Evolutionary conservation across 2,329 filamentous ascomycete species (phyloP), one percentile per base, ranked within the genome.

Genomic region (Aspergillus piperis): DNA sequence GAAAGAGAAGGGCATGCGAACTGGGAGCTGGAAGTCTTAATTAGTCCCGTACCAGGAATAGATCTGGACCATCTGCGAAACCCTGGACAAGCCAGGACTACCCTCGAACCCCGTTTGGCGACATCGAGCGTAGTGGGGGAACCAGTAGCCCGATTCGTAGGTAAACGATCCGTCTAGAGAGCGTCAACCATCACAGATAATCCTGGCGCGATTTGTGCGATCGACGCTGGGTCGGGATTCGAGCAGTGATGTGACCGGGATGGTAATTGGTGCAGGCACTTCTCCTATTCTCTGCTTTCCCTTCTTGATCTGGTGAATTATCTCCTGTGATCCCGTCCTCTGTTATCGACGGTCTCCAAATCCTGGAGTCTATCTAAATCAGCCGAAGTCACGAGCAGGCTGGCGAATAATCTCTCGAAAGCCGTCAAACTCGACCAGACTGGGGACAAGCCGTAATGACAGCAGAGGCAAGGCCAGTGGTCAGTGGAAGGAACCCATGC

Each of bases 211-310:
- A 59, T 65, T 64, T 65, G 63, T 62, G 67, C 59, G 64, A 66
- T 70, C 62, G 63, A 71, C 69, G 60, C 64, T 60, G 54, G 61
- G 53, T 50, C 66, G 63, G 65, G 60, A 62, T 61, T 64, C 55
- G 59, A 65, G 51, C 52, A 59, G 57, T 58, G 55, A 57, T 58
- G 66, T 68, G 65, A 59, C 58, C 48, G 49, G 48, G 21, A 57
- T 62, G 56, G 59, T 69, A 54, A 73, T 75, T 75, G 72, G 71
- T 58, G 44, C 42, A 64, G 54, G 58, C 39, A 64, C 41, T 32
- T 13, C 25, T 55, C 25, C 17, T 55, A 7, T 42, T 30, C 39
- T 30, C 17, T 30, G 8, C 27, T 25, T n/a, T 39, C 38, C 42
- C 13, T n/a, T n/a, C 17, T 30, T 47, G 39, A 17, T 30, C 8